These are phyloP conservation scores for Lactarius trivialis DNA, from an alignment of 768 basidiomycete genomes.

Conservation along the genomic window DNA sequence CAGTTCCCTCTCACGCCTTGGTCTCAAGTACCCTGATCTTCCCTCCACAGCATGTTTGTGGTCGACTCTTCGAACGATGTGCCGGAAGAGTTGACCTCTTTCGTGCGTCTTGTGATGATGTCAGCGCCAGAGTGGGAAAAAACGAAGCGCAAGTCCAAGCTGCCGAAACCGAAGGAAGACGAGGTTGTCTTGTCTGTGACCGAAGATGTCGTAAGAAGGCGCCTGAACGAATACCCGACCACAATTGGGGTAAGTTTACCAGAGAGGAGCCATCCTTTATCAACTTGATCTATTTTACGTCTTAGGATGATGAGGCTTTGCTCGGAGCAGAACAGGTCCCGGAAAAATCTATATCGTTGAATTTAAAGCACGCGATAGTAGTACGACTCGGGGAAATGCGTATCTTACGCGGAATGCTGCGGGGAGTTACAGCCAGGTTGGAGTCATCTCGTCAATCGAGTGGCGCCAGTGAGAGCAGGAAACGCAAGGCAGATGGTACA, in stretches of 20 bases:
- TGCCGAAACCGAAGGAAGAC: conserved; percentile 67
- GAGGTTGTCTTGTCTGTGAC: conserved; percentile 41
- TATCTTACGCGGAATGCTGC: conserved; percentile 38
- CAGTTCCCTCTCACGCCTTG: conserved; percentile 15
- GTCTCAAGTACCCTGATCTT: conserved; percentile 6
- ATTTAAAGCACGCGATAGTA: conserved; percentile 55
- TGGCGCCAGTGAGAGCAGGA: neutral
- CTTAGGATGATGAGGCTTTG: conserved; percentile 47
- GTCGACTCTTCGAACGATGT: conserved; percentile 46
- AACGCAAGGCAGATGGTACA: conserved; percentile 10
- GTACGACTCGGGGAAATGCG: conserved; percentile 79
- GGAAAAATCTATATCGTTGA: conserved; percentile 30
- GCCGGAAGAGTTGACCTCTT: conserved; percentile 53
- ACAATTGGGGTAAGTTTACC: conserved; percentile 45
- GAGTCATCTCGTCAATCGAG: neutral
- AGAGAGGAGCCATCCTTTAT: neutral
- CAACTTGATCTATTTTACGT: neutral
- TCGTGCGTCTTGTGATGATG: conserved; percentile 58
- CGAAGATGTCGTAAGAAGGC: conserved; percentile 40
- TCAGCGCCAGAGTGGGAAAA: conserved; percentile 53
- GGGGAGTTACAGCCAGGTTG: neutral
- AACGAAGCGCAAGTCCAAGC: conserved; percentile 52
- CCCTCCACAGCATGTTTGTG: conserved; percentile 43
- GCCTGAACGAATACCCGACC: conserved; percentile 52
- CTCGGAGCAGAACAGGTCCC: conserved; percentile 25